Base-by-base conservation (phyloP, 345 rosid species). In the Firmiana major region DNA sequence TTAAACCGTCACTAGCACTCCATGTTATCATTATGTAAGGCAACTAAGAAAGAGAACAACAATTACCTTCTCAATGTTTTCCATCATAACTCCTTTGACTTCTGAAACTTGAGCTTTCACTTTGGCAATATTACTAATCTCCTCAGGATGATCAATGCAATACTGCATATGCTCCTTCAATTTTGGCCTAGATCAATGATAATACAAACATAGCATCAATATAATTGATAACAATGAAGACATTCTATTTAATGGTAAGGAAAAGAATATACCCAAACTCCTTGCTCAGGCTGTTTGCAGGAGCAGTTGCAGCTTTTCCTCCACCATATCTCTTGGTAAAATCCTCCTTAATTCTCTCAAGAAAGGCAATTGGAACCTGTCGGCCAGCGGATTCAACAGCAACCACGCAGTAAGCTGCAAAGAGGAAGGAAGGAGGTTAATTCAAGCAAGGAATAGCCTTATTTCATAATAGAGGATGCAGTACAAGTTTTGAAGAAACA, bases 101-200 rank as follows among this genome's bases (percentile, higher is more conserved):
- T 79, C 91, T 55, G 89, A 83, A 73, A 90, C 89, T 76, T 88
- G 87, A 60, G 88, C 91, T 81, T 87, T 87, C 59, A 91, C 90
- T 87, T 88, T 83, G 55, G 85, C 85, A 46, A 89, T 78, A 73
- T 84, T 88, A 89, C 78, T 87, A 45, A 82, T 74, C 82, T 87
- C 86, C 80, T 87, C 91, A 6, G 89, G 94, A 79, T 88, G 89
- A 86, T 88, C 94, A 78, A 82, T 81, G 70, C 88, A 90, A 69
- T 84, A 88, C 75, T 90, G 89, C 94, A 90, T 88, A 51, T 88
- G 90, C 76, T 88, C 87, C 87, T 86, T 90, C 85, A 90, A 38
- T 51, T 88, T 87, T 36, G 89, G 73, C 80, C 92, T 90, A 78
- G 2, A 51, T 19, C 73, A 63, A 48, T 2, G 17, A 40, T 36